A percentile compares a stretch with the other conserved stretches of the same genome.
phyloP scores from a whole-genome alignment of 352 stramenopile species.

The Phytophthora sp. region DNA sequence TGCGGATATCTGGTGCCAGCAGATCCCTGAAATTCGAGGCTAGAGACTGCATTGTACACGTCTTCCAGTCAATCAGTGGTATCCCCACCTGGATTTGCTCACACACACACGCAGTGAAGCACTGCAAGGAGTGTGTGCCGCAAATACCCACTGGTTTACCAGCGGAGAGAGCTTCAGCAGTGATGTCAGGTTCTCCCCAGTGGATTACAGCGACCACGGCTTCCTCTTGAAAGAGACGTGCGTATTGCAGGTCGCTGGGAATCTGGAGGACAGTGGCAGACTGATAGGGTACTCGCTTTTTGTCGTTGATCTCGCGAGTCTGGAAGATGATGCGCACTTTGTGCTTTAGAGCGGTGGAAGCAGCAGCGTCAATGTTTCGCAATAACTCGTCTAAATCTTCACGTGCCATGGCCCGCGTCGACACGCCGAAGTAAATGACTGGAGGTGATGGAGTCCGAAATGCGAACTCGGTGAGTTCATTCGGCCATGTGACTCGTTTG shows the following conservation, averaged over 20 bases:
- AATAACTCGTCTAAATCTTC: constrained; percentile 42
- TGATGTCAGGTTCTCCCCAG: constrained; percentile 71
- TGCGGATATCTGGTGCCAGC: constrained; percentile 36
- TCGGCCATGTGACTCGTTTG: constrained; percentile 23
- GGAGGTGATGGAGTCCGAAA: constrained; percentile 22
- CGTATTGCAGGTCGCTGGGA: constrained; percentile 52
- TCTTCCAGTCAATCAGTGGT: constrained; percentile 61
- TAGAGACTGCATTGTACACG: constrained; percentile 64
- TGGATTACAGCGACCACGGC: constrained; percentile 79
- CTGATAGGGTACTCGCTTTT: constrained; percentile 13
- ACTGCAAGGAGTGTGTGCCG: constrained; percentile 89
- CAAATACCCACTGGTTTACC: constrained; percentile 87
- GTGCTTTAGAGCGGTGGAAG: neutral
- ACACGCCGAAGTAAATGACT: constrained; percentile 57
- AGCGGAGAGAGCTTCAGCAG: constrained; percentile 73
- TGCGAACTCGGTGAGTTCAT: constrained; percentile 18
- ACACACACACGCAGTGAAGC: constrained; percentile 81
- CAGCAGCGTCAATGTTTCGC: constrained; percentile 42
- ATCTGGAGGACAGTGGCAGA: constrained; percentile 37
- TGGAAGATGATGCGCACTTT: constrained; percentile 62
- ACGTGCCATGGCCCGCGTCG: constrained; percentile 35
- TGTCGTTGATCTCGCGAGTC: constrained; percentile 33
- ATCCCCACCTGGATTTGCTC: constrained; percentile 68
- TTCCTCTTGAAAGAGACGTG: constrained; percentile 78
- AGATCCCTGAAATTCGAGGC: constrained; percentile 60